These are phyloP conservation scores for Trichoderma cornu-damae DNA, from an alignment of 2,329 filamentous ascomycete genomes.

Conservation along the genomic window DNA sequence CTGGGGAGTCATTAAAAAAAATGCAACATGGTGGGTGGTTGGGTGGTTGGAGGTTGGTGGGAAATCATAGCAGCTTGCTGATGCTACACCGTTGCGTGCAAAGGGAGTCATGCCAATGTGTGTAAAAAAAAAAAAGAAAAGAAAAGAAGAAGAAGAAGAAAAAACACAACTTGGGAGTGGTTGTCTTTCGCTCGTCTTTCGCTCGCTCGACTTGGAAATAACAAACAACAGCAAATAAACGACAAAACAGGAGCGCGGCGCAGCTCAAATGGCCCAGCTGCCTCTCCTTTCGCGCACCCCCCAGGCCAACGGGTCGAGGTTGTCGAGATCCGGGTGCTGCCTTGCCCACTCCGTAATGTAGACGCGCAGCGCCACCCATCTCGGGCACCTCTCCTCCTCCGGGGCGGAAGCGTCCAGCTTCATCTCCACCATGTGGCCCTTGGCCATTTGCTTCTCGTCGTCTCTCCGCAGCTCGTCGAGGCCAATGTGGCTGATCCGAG, in stretches of 20 bases:
- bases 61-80: not conserved
- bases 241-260: not conserved
- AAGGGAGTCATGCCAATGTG: not conserved
- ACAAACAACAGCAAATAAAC: not conserved
- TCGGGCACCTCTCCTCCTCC: conserved; percentile 52
- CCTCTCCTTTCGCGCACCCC: conserved; percentile 62
- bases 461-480: conserved; percentile 65
- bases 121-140: not conserved
- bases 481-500: conserved; percentile 69
- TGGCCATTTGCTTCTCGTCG: conserved; percentile 57
- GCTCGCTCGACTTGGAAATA: not conserved
- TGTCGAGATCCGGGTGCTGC: conserved; percentile 71
- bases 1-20: conserved; percentile 14
- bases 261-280: conserved; percentile 62
- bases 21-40: conserved; percentile 3
- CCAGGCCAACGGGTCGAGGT: conserved; percentile 58
- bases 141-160: too few species aligned
- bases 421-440: conserved; percentile 66
- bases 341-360: conserved; percentile 89
- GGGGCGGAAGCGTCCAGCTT: conserved; percentile 39
- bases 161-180: too few species aligned
- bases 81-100: not conserved
- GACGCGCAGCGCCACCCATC: conserved; percentile 77
- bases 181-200: not conserved
- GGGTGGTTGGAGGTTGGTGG: too few species aligned